These are phyloP conservation scores for Cucurbita argyrosperma DNA, from an alignment of 306 rosid species.

Conservation along the genomic window DNA sequence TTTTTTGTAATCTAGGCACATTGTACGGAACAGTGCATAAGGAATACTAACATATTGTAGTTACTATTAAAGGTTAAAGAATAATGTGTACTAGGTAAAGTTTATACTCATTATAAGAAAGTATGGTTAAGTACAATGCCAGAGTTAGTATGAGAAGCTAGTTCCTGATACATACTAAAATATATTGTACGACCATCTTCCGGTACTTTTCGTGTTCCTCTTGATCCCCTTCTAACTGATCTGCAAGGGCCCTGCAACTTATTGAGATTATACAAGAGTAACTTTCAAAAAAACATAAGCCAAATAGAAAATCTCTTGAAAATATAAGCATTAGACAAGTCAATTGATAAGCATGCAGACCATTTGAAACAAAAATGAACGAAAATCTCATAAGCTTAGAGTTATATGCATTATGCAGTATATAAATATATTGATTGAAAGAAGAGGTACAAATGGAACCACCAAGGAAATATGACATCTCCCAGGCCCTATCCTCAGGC, in stretches of 20 bases:
- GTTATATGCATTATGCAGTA: not conserved
- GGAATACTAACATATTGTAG: not conserved
- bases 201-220: conserved; percentile 61
- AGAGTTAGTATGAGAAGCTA: not conserved
- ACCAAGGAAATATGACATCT: not conserved
- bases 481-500: not conserved
- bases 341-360: not conserved
- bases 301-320: not conserved
- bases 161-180: conserved; percentile 26
- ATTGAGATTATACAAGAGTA: not conserved
- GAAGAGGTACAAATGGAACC: not conserved
- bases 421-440: not conserved
- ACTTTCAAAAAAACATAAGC: not conserved
- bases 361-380: not conserved
- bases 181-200: conserved; percentile 53
- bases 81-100: not conserved
- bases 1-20: not conserved
- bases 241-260: conserved; percentile 54
- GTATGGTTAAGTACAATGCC: not conserved
- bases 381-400: not conserved
- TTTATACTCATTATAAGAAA: not conserved
- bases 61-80: not conserved
- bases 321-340: not conserved
- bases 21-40: not conserved
- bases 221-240: conserved; percentile 71